These are phyloP conservation scores for Candida dendrica DNA, from an alignment of 805 yeast species.

Conservation along the genomic window DNA sequence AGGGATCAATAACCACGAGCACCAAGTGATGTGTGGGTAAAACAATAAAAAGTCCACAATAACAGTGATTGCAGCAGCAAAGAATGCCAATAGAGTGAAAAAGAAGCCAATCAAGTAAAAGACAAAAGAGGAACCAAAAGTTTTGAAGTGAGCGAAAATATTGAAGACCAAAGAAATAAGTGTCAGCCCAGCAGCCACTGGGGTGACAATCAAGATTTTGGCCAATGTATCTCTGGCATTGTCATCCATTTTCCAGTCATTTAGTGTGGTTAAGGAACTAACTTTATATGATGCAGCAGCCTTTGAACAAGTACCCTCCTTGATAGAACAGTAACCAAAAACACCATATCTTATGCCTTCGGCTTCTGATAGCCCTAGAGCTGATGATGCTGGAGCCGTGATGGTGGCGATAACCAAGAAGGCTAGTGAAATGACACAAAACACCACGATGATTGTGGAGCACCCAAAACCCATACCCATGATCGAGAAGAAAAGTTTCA, in stretches of 20 bases:
- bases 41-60: conserved; percentile 50
- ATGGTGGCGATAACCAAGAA: conserved; percentile 55
- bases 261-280: conserved; percentile 20
- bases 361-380: conserved; percentile 43
- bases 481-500: too few relatives aligned
- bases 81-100: conserved; percentile 41
- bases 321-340: conserved; percentile 52
- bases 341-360: conserved; percentile 47
- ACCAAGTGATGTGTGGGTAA: conserved; percentile 61
- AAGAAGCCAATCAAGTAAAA: conserved; percentile 38
- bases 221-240: conserved; percentile 44
- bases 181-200: conserved; percentile 61
- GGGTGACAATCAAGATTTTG: conserved; percentile 49
- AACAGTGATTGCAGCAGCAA: conserved; percentile 47
- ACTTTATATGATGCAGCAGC: conserved; percentile 35
- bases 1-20: conserved; percentile 66
- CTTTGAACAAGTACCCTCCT: conserved; percentile 28
- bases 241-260: conserved; percentile 43
- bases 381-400: conserved; percentile 49
- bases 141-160: conserved; percentile 24
- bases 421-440: conserved; percentile 50
- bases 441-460: conserved; percentile 33
- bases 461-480: conserved; percentile 30
- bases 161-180: conserved; percentile 36
- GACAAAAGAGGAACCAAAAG: conserved; percentile 17